Evolutionary conservation across 768 basidiomycete genomes (phyloP), one percentile per base, ranked within the genome.

Genomic region (Hericium alpestre): DNA sequence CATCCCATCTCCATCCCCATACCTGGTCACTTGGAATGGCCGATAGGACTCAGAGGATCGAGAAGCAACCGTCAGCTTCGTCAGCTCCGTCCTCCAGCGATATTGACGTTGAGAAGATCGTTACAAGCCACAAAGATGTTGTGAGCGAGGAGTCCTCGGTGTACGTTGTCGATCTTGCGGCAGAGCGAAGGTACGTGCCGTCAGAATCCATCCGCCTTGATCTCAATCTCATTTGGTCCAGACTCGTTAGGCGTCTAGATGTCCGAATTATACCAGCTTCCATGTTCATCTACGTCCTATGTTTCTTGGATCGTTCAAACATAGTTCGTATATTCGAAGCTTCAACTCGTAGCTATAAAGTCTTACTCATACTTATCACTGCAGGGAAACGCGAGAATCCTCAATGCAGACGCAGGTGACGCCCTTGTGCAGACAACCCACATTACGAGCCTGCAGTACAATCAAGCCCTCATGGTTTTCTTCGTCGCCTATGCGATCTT

Each of bases 401-500:
- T 73, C 50, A 72, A 73, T 61, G 57, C 59, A 25, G 68, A 66
- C 47, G 66, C 67, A 1, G 67, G 68, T 10, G 62, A 71, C 57
- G 64, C 66, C 43, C 64, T 73, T 25, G 61, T 66, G 32, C 65
- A 68, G 10, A 65, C 61, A 16, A 63, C 66, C 18, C 59, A 62
- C 46, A 66, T 71, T 53, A 61, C 67, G 11, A 57, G 60, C 56
- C 56, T 66, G 13, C 66, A 73, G 50, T 73, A 71, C 62, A 69
- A 69, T 38, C 67, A 69, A 40, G 72, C 72, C 3, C 65, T 74
- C 20, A 72, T 72, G 68, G 67, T 72, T 40, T 73, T 73, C 64
- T 65, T 71, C 55, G 64, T 73, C 54, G 68, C 71, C 12, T 76
- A 76, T 59, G 75, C 71, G 4, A 40, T 72, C 18, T 71, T 73